Conservation (phyloP, 768 basidiomycete genomes). For the Tulasnella sp. region DNA sequence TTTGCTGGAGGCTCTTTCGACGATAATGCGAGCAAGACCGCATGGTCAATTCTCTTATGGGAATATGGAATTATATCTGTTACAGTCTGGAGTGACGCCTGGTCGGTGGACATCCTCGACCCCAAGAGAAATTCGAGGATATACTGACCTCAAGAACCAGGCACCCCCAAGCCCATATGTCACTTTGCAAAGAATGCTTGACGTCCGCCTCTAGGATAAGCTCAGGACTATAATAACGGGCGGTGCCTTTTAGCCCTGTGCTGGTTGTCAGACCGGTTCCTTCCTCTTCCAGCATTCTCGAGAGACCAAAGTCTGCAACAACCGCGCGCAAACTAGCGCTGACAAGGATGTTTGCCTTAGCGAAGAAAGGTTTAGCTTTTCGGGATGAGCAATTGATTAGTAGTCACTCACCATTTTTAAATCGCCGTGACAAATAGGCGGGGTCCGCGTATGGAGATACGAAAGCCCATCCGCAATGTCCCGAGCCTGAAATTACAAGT, state of each 20-base stretch:
- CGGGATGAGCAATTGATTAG: background rate
- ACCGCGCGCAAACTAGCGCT: background rate
- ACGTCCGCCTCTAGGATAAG: background rate
- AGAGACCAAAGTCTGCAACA: slow-evolving; percentile 25
- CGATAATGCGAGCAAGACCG: background rate
- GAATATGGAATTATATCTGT: background rate
- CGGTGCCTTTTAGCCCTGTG: slow-evolving; percentile 2
- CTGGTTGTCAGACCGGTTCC: slow-evolving; percentile 20
- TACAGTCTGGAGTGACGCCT: background rate
- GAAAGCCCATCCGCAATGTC: background rate
- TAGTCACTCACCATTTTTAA: background rate
- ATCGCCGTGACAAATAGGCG: slow-evolving; percentile 1
- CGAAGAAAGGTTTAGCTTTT: background rate
- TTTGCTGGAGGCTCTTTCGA: background rate
- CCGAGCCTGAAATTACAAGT: background rate
- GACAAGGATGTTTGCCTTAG: slow-evolving; percentile 21
- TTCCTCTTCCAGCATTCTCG: background rate
- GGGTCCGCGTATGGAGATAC: background rate
- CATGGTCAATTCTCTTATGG: background rate
- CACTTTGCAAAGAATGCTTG: slow-evolving; percentile 4
- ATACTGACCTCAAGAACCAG: background rate
- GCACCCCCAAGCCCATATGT: slow-evolving; percentile 17
- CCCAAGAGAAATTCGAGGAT: background rate
- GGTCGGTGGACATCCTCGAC: background rate
- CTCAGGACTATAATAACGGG: slow-evolving; percentile 14